Percentiles rank a stretch among this genome's conserved stretches.
These are phyloP conservation scores for Dovyalis caffra DNA, from an alignment of 345 rosid species.

Conservation along the genomic window DNA sequence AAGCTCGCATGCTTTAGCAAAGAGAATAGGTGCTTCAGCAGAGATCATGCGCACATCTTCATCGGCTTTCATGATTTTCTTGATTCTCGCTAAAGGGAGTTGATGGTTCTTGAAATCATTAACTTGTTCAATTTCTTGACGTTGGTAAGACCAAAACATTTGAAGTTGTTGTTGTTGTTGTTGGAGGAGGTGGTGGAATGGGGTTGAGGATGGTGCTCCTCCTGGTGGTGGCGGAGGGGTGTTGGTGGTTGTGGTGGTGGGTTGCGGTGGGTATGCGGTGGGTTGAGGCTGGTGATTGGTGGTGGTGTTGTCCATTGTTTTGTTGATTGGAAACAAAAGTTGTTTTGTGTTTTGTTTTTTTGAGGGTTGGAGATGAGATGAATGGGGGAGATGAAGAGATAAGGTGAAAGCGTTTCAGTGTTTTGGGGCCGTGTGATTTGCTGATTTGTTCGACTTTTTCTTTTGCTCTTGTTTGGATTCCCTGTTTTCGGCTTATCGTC, in stretches of 20 bases:
- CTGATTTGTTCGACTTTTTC: not conserved
- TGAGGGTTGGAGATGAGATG: not conserved
- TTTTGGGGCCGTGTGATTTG: constrained; percentile 9
- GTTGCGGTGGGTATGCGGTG: constrained; percentile 55
- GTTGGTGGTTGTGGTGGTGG: constrained; percentile 26
- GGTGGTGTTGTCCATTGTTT: constrained; percentile 25
- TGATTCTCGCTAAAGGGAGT: constrained; percentile 90
- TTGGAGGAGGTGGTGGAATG: constrained; percentile 78
- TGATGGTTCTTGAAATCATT: constrained; percentile 97
- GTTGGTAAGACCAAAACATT: constrained; percentile 87
- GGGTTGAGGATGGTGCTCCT: constrained; percentile 41
- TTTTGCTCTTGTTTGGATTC: not conserved
- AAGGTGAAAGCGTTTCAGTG: not conserved
- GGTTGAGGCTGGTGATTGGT: constrained; percentile 47
- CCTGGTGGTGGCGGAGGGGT: constrained; percentile 22
- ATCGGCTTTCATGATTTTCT: constrained; percentile 98
- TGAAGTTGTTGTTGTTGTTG: constrained; percentile 94
- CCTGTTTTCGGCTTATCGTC: no score
- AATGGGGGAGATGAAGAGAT: constrained; percentile 18
- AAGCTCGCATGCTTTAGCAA: constrained; percentile 94
- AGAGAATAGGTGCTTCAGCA: constrained; percentile 89
- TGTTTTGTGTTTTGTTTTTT: not conserved
- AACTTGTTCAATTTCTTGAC: constrained; percentile 87
- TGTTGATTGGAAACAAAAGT: not conserved
- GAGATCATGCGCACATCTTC: constrained; percentile 99